These are phyloP conservation scores for Coprinopsis cinerea DNA, from an alignment of 768 basidiomycete species.

Conservation along the genomic window DNA sequence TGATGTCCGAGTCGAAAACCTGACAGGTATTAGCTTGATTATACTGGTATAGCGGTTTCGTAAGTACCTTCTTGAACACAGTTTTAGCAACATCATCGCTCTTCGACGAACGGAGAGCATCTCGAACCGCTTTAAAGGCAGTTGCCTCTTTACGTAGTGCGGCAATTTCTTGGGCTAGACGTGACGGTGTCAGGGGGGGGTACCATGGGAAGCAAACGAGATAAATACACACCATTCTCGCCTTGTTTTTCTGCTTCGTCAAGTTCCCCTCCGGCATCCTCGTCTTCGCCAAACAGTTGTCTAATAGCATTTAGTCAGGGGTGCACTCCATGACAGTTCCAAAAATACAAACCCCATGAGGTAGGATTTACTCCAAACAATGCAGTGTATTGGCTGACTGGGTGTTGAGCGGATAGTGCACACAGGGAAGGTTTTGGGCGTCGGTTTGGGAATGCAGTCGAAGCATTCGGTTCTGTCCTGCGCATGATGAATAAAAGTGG, in stretches of 20 bases:
- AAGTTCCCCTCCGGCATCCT: conserved; percentile 74
- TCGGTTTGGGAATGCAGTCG: conserved; percentile 90
- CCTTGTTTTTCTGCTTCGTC: conserved; percentile 91
- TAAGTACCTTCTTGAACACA: conserved; percentile 77
- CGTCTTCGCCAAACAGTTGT: conserved; percentile 92
- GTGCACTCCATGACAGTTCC: conserved; percentile 1
- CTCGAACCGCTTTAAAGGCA: conserved; percentile 80
- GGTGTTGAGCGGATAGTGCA: conserved; percentile 98
- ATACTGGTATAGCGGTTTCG: not conserved
- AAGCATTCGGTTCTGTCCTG: conserved; percentile 92
- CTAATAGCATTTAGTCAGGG: conserved; percentile 33
- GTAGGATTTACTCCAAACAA: conserved; percentile 98
- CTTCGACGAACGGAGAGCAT: conserved; percentile 31
- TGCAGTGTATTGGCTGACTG: conserved; percentile 95
- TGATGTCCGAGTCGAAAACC: conserved; percentile 88
- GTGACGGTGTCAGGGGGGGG: conserved; percentile 4
- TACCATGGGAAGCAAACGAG: not conserved
- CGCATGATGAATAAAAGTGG: not conserved
- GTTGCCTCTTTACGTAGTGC: conserved; percentile 83
- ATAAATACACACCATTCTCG: conserved; percentile 67
- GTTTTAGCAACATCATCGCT: conserved; percentile 51
- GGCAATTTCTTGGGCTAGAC: conserved; percentile 89
- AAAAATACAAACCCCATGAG: conserved; percentile 67
- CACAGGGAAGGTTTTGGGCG: conserved; percentile 92
- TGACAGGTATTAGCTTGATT: conserved; percentile 22